Conservation (phyloP, 192 early-diverging fungal species). For the Diversispora epigaea region DNA sequence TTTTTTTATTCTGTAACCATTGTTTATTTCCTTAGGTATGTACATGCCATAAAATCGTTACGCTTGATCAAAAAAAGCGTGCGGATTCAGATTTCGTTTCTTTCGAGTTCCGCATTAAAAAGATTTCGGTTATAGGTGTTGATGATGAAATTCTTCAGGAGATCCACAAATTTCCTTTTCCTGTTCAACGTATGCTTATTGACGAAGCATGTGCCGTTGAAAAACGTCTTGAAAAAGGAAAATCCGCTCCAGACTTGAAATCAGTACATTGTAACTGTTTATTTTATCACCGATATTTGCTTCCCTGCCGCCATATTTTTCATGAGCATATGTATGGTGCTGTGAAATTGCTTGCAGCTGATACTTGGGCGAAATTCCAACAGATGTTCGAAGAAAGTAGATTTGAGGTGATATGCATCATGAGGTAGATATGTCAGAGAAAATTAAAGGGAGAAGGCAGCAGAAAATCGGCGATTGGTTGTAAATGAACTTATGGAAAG, state of each 20-base stretch:
- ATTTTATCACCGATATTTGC: neutral
- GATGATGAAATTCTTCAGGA: too few species aligned
- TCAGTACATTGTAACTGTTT: neutral
- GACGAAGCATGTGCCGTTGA: neutral
- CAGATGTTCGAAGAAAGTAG: conserved; percentile 18
- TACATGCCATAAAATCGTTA: too few species aligned
- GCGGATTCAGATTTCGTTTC: too few species aligned
- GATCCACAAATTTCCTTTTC: too few species aligned
- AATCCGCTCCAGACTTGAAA: neutral
- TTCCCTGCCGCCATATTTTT: neutral
- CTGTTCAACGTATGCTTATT: too few species aligned
- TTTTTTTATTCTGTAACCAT: too few species aligned
- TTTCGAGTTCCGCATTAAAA: too few species aligned
- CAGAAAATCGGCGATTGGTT: too few species aligned
- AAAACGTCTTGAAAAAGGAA: too few species aligned
- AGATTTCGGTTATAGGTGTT: neutral
- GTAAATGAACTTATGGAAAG: too few species aligned
- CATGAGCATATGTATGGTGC: conserved; percentile 1
- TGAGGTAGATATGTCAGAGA: neutral
- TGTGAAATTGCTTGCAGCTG: neutral
- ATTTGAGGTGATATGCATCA: conserved; percentile 12
- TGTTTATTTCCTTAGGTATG: too few species aligned
- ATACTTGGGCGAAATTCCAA: conserved; percentile 9
- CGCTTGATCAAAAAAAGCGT: too few species aligned
- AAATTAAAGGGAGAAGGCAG: neutral